These are phyloP conservation scores for Fonsecaea nubica DNA, from an alignment of 2,329 filamentous ascomycete genomes.

Conservation along the genomic window DNA sequence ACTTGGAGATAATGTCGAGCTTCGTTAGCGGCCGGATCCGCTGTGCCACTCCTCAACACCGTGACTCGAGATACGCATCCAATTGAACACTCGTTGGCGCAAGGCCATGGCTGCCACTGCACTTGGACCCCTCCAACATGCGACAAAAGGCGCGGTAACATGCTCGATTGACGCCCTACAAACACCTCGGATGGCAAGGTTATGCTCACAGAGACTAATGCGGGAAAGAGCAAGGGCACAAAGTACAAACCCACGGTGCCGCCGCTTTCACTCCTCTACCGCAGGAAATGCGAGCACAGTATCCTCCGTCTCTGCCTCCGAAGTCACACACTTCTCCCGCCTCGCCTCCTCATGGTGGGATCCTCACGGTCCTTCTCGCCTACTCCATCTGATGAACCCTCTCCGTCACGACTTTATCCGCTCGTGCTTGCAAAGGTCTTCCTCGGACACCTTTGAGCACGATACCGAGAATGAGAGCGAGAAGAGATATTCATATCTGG, in stretches of 20 bases:
- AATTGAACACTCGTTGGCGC: background rate
- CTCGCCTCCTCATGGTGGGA: conserved; percentile 98
- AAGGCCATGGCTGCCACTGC: background rate
- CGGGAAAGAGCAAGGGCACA: background rate
- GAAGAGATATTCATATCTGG: conserved; percentile 67
- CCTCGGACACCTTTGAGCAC: conserved; percentile 30
- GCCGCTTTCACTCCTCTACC: background rate
- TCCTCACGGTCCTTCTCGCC: conserved; percentile 85
- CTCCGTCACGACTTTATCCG: conserved; percentile 91
- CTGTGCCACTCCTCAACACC: background rate
- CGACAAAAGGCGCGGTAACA: background rate
- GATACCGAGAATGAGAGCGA: background rate
- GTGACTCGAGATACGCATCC: background rate
- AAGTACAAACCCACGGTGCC: background rate
- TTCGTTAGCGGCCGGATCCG: background rate
- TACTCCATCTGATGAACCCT: conserved; percentile 98
- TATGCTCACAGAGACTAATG: background rate
- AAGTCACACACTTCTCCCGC: conserved; percentile 92
- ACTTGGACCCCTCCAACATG: background rate
- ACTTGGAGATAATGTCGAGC: background rate
- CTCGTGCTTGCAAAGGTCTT: conserved; percentile 61
- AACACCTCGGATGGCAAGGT: background rate
- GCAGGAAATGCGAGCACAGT: background rate
- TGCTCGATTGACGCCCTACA: background rate
- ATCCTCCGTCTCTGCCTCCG: conserved; percentile 82